Evolutionary conservation across 1,284 basidiomycete species (phyloP).

Genomic region (Pholiota adiposa): DNA sequence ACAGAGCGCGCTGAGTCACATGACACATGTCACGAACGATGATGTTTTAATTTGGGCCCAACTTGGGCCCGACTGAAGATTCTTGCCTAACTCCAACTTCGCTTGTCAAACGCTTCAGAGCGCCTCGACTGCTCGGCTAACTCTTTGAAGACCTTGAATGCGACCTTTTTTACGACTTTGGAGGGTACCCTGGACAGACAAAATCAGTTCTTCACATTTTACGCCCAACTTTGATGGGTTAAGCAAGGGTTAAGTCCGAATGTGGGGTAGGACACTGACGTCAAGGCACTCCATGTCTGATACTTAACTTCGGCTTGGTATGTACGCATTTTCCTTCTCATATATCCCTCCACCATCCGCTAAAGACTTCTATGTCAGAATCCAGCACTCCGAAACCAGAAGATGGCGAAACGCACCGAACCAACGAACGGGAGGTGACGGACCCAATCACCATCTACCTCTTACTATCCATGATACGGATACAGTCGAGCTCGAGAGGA

Average conservation of each 20-base stretch:
- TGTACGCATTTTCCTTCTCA: not conserved
- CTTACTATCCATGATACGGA: slow-evolving; percentile 40
- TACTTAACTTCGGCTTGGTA: not conserved
- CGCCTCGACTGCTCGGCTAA: too few relatives aligned
- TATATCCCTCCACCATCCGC: not conserved
- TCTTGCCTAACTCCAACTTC: too few relatives aligned
- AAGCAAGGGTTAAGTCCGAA: too few relatives aligned
- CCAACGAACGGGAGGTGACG: slow-evolving; percentile 29
- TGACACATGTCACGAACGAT: too few relatives aligned
- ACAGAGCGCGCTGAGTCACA: too few relatives aligned
- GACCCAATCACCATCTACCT: slow-evolving; percentile 45
- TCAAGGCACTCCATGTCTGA: slow-evolving; percentile 9
- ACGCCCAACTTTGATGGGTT: not conserved
- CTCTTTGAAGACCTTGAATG: too few relatives aligned
- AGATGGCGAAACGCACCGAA: not conserved
- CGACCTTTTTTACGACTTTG: not conserved
- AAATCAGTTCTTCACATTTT: not conserved
- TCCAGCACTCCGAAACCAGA: slow-evolving; percentile 5
- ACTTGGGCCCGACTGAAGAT: too few relatives aligned
- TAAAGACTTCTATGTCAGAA: slow-evolving; percentile 13
- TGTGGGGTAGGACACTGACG: slow-evolving; percentile 11
- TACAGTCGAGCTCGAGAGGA: slow-evolving; percentile 37
- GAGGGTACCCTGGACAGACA: not conserved
- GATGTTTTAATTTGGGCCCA: too few relatives aligned
- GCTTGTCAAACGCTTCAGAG: too few relatives aligned